Percentiles rank a stretch among this genome's conserved stretches.
Evolutionary conservation across 2,329 filamentous ascomycete genomes (phyloP).

Genomic region (Xylaria arbuscula): DNA sequence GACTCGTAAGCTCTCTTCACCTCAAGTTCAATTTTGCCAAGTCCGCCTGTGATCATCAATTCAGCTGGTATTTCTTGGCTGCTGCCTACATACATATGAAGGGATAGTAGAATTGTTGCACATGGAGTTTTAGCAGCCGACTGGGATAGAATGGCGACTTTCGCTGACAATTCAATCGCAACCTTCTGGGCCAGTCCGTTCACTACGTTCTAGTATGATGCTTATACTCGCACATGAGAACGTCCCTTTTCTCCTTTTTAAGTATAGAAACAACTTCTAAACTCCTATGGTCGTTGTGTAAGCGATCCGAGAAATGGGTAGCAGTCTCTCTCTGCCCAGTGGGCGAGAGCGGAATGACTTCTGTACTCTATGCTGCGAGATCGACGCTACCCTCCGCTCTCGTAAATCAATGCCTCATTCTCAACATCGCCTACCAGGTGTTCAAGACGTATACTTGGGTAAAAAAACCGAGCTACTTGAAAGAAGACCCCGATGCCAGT

Average conservation of each 20-base stretch:
- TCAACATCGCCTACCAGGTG: neutral
- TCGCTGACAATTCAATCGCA: neutral
- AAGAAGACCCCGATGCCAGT: constrained; percentile 9
- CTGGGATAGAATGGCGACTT: neutral
- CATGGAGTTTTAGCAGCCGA: no score
- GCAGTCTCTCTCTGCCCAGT: neutral
- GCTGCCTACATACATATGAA: no score
- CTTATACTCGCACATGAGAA: neutral
- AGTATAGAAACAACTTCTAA: neutral
- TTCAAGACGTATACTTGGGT: constrained; percentile 17
- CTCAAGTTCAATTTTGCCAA: no score
- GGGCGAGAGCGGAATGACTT: neutral
- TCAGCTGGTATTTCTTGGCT: no score
- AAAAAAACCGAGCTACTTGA: constrained; percentile 22
- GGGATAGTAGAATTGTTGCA: no score
- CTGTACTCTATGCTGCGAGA: constrained; percentile 11
- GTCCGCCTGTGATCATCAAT: no score
- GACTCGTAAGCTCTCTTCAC: no score
- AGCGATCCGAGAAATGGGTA: neutral
- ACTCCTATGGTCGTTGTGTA: no score
- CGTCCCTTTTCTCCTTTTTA: neutral
- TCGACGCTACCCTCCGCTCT: constrained; percentile 14
- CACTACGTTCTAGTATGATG: neutral
- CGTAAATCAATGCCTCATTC: neutral
- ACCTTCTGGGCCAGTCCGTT: neutral